Percentiles rank a stretch among this genome's conserved stretches.
These are phyloP conservation scores for Phytophthora constricta DNA, from an alignment of 352 stramenopile genomes.

Conservation along the genomic window DNA sequence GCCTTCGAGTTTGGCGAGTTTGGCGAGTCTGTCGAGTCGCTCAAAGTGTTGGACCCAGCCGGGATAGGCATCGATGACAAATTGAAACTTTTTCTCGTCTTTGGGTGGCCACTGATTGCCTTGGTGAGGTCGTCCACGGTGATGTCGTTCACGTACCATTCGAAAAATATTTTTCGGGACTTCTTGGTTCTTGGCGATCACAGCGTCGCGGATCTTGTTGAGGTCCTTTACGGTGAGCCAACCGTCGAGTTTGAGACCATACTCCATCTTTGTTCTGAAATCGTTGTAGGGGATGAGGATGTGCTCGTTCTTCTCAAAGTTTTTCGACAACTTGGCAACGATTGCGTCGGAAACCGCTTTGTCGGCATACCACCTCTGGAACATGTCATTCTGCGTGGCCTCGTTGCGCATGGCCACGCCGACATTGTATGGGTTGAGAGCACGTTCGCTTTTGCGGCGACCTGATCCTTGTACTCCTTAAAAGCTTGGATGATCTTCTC, in stretches of 20 bases:
- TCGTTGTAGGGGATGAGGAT: constrained; percentile 7
- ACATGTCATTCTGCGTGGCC: constrained; percentile 1
- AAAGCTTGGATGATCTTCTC: not conserved
- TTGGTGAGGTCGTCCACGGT: not conserved
- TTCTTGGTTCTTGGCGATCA: too few species aligned
- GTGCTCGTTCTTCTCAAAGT: constrained; percentile 4
- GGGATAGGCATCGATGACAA: too few species aligned
- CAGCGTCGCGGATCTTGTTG: not conserved
- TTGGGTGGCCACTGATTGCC: not conserved
- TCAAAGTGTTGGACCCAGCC: too few species aligned
- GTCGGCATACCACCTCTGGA: constrained; percentile 3
- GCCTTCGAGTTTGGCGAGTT: too few species aligned
- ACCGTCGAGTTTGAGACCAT: not conserved
- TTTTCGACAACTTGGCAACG: not conserved
- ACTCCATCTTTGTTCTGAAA: not conserved
- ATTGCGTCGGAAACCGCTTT: not conserved
- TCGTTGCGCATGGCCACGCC: not conserved
- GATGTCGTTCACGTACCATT: not conserved
- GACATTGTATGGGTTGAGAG: constrained; percentile 4
- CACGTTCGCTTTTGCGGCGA: not conserved
- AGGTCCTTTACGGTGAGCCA: constrained; percentile 9
- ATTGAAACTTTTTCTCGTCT: not conserved
- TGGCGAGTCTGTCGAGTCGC: too few species aligned
- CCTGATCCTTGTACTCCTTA: not conserved
- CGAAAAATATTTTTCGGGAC: not conserved